Conservation (phyloP, 1,284 basidiomycete species). For the Fistulina hepatica region DNA sequence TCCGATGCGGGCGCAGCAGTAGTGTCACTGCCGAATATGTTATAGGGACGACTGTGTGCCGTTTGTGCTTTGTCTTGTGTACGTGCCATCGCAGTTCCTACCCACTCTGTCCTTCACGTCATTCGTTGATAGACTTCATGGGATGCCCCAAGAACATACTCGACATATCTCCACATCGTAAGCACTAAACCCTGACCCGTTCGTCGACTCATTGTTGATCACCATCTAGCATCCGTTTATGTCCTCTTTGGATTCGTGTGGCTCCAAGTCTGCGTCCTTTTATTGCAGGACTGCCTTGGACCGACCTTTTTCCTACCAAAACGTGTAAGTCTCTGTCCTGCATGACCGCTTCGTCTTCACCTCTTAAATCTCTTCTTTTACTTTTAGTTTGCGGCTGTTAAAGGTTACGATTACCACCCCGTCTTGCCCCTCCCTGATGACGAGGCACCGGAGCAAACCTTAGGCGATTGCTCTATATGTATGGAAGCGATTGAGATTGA, state of each 20-base stretch:
- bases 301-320: conserved; percentile 74
- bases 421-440: conserved; percentile 57
- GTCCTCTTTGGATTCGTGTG: conserved; percentile 50
- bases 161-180: conserved; percentile 62
- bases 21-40: conserved; percentile 63
- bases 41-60: conserved; percentile 64
- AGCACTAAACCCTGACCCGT: conserved; percentile 18
- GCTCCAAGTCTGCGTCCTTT: conserved; percentile 53
- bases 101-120: conserved; percentile 1
- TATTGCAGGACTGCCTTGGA: conserved; percentile 60
- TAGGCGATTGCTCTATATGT: conserved; percentile 84
- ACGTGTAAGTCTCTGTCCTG: conserved; percentile 33
- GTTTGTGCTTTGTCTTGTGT: conserved; percentile 70
- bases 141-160: conserved; percentile 78
- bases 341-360: conserved; percentile 1
- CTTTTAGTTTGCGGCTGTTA: conserved; percentile 46
- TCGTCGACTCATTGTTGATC: conserved; percentile 3
- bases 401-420: conserved; percentile 79
- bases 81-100: conserved; percentile 10
- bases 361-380: conserved; percentile 2
- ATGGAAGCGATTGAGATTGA: conserved; percentile 77
- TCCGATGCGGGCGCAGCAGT: conserved; percentile 56
- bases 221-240: conserved; percentile 54
- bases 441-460: conserved; percentile 58
- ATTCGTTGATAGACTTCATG: conserved; percentile 52